Base-by-base conservation (phyloP, 2,329 filamentous ascomycete species). In the Botrytis hyacinthi region DNA sequence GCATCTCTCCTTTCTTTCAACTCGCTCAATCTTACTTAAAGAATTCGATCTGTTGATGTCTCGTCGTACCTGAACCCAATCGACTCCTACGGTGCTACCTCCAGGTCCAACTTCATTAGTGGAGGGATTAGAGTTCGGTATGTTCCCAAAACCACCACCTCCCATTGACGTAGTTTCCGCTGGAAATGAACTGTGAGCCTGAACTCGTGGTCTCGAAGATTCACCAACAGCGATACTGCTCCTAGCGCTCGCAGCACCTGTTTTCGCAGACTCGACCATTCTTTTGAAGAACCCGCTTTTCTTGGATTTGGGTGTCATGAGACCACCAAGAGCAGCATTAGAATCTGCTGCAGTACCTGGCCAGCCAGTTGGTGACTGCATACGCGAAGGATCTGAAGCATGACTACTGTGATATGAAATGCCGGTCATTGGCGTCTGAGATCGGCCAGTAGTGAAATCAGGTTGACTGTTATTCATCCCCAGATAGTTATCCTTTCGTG, bases 41-140 rank as follows among this genome's bases (percentile, higher is more conserved):
- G 95, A 96, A 80, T 97, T 98, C 5, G 95, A 97, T 51, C 96
- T 89, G 82, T 99, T 98, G 65, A 99, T 92, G 82, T 99, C 97
- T 63, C 96, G 90, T 51, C 96, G 92, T 35, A 98, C 94, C 81
- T 98, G 95, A n/a, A 99, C 94, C 95, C 96, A 99, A 81, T 98
- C 95, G 22, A 93, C 87, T 1, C 86, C 84, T 40, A 81, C 77
- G 44, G 76, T 80, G 73, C 82, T 85, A 78, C 84, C 81, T 54
- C 85, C 87, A 10, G 92, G 82, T 3, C 92, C 93, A 87, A 92
- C 92, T 29, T 97, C 94, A 73, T 88, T 87, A 22, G 90, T 87
- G 22, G 90, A 87, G 7, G 87, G 83, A 75, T 90, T 88, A 63
- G 71, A 70, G 40, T 54, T 70, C 35, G 85, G 84, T 72, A 80